A percentile compares a stretch with the other conserved stretches of the same genome.
phyloP scores from a whole-genome alignment of 805 yeast genomes.

The Kuraishia cidri region DNA sequence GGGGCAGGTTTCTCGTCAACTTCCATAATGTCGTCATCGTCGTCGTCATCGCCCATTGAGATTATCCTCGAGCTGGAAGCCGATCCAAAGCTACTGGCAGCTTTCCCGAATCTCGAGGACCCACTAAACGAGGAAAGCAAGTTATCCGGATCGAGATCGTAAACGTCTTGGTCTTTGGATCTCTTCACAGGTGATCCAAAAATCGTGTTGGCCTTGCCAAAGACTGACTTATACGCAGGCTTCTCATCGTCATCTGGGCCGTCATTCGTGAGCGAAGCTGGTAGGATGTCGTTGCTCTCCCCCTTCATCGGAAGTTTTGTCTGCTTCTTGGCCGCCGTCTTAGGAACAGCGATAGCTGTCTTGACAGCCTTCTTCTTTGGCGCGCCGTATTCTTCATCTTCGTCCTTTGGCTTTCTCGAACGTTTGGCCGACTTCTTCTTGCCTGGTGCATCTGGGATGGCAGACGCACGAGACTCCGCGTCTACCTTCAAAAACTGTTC shows the following conservation, averaged over 20 bases:
- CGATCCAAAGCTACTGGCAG: too few relatives aligned
- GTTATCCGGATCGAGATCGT: slow-evolving; percentile 3
- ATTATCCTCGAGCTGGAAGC: slow-evolving; percentile 7
- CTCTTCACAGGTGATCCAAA: slow-evolving; percentile 13
- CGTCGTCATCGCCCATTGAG: background rate
- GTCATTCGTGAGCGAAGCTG: slow-evolving; percentile 2
- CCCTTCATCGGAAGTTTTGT: slow-evolving; percentile 5
- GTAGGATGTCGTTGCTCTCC: slow-evolving; percentile 2
- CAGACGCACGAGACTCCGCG: slow-evolving; percentile 42
- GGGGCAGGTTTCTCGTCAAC: too few relatives aligned
- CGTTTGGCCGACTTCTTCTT: slow-evolving; percentile 25
- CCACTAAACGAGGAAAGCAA: slow-evolving; percentile 5
- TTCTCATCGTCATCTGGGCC: slow-evolving; percentile 4
- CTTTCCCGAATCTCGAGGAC: too few relatives aligned
- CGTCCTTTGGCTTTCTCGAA: slow-evolving; percentile 19
- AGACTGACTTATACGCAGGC: slow-evolving; percentile 20
- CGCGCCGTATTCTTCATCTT: slow-evolving; percentile 7
- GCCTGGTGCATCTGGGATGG: slow-evolving; percentile 34
- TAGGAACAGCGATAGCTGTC: slow-evolving; percentile 6
- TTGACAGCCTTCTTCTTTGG: slow-evolving; percentile 10
- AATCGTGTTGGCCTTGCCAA: slow-evolving; percentile 20
- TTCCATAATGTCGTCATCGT: background rate
- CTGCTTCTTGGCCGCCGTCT: slow-evolving; percentile 3
- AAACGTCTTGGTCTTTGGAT: slow-evolving; percentile 5
- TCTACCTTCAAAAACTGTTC: slow-evolving; percentile 60